phyloP scores from a whole-genome alignment of 352 stramenopile species.

The Phytophthora pistaciae region DNA sequence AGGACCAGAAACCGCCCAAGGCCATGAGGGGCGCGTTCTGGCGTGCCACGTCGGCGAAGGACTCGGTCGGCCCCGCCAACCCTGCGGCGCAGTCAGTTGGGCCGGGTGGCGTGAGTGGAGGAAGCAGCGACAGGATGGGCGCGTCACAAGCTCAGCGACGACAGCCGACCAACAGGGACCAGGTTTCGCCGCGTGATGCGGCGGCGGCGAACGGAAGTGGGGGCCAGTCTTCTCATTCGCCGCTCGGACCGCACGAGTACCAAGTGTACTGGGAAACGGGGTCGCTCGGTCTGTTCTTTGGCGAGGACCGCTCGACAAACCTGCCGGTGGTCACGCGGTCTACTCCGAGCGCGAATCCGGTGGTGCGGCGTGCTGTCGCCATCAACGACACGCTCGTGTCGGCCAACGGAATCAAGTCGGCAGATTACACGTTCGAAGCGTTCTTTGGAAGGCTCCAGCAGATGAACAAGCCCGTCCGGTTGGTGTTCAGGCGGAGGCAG shows the following conservation, averaged over 20 bases:
- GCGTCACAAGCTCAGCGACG: constrained; percentile 26
- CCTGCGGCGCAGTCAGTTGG: constrained; percentile 15
- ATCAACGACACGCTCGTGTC: constrained; percentile 85
- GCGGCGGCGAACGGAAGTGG: constrained; percentile 5
- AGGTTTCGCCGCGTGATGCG: constrained; percentile 53
- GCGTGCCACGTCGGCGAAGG: constrained; percentile 51
- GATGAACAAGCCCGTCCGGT: constrained; percentile 85
- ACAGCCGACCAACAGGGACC: constrained; percentile 32
- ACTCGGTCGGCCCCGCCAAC: constrained; percentile 31
- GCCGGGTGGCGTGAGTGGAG: constrained; percentile 13
- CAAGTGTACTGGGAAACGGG: constrained; percentile 87
- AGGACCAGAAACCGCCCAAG: constrained; percentile 55
- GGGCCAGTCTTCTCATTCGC: constrained; percentile 16
- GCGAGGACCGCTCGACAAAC: constrained; percentile 71
- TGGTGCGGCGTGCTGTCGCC: constrained; percentile 75
- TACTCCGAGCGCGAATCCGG: constrained; percentile 68
- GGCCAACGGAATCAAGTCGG: constrained; percentile 76
- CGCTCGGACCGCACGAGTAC: constrained; percentile 51
- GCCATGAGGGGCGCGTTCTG: constrained; percentile 68
- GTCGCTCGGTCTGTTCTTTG: constrained; percentile 86
- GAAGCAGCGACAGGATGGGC: constrained; percentile 17
- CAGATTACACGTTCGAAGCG: constrained; percentile 79
- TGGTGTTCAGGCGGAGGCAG: constrained; percentile 70
- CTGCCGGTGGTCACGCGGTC: constrained; percentile 84
- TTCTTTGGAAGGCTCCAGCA: constrained; percentile 87